phyloP scores from a whole-genome alignment of 2,329 filamentous ascomycete genomes.

The Sporothrix phasma region DNA sequence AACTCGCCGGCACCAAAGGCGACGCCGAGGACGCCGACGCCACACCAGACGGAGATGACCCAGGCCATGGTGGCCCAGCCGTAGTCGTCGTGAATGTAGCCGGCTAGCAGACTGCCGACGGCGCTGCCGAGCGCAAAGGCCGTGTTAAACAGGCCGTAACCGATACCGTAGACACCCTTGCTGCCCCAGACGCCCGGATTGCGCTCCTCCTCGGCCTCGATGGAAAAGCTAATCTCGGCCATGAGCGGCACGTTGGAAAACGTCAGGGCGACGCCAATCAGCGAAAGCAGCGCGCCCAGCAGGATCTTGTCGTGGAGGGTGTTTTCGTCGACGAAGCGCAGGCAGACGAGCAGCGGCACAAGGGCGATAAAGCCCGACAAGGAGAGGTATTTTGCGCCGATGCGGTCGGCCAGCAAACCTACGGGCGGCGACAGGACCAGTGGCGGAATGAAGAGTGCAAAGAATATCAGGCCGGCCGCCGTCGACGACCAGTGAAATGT shows the following conservation, averaged over 20 bases:
- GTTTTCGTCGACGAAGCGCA: constrained; percentile 55
- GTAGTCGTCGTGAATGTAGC: constrained; percentile 28
- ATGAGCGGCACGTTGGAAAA: constrained; percentile 56
- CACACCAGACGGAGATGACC: constrained; percentile 30
- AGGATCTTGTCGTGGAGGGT: constrained; percentile 53
- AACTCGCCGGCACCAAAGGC: constrained; percentile 26
- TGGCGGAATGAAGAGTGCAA: constrained; percentile 49
- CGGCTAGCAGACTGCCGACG: constrained; percentile 27
- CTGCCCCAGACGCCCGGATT: constrained; percentile 32
- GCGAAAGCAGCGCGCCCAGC: constrained; percentile 51
- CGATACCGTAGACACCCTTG: constrained; percentile 33
- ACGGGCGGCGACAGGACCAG: constrained; percentile 47
- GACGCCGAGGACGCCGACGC: constrained; percentile 26
- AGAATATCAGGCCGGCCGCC: constrained; percentile 47
- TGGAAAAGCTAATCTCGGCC: constrained; percentile 52
- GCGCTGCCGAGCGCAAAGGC: constrained; percentile 33
- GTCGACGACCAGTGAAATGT: constrained; percentile 47
- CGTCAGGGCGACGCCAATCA: constrained; percentile 49
- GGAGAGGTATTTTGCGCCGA: constrained; percentile 55
- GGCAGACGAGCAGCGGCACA: constrained; percentile 50
- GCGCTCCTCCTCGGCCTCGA: constrained; percentile 28
- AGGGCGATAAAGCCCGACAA: constrained; percentile 48
- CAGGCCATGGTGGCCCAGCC: constrained; percentile 33
- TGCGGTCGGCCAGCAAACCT: constrained; percentile 39
- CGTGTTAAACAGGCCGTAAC: constrained; percentile 34